Percentiles rank a stretch among this genome's conserved stretches.
phyloP scores from a whole-genome alignment of 345 rosid species.

The Moricandia moricandioides region DNA sequence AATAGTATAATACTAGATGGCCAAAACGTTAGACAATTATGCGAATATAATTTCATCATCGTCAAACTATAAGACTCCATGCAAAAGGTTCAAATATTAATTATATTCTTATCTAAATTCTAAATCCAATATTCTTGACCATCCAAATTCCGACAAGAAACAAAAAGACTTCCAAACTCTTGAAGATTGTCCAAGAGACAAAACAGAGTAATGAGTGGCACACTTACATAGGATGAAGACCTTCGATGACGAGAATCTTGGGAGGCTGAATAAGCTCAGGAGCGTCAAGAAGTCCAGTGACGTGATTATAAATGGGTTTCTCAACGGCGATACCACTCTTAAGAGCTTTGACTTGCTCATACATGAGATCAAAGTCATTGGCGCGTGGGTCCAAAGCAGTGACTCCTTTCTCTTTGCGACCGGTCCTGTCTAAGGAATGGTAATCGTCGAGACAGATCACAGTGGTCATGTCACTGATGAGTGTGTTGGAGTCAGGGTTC shows the following conservation, averaged over 20 bases:
- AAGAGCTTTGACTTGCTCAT: slow-evolving; percentile 86
- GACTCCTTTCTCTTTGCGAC: slow-evolving; percentile 88
- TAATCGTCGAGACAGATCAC: slow-evolving; percentile 94
- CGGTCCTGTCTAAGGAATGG: slow-evolving; percentile 82
- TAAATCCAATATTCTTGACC: slow-evolving; percentile 18
- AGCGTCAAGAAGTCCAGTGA: slow-evolving; percentile 82
- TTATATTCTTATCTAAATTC: neutral
- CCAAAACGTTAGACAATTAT: too few relatives aligned
- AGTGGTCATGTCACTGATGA: slow-evolving; percentile 84
- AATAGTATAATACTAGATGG: too few relatives aligned
- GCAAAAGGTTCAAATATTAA: slow-evolving; percentile 15
- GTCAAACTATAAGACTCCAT: neutral
- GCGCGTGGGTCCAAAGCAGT: slow-evolving; percentile 96
- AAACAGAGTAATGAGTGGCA: slow-evolving; percentile 30
- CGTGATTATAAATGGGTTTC: slow-evolving; percentile 95
- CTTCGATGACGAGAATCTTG: slow-evolving; percentile 96
- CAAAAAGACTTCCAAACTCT: neutral
- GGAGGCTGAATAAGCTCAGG: slow-evolving; percentile 94
- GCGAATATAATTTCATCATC: too few relatives aligned
- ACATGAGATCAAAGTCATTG: slow-evolving; percentile 91
- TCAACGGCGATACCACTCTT: slow-evolving; percentile 74
- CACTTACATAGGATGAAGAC: slow-evolving; percentile 93
- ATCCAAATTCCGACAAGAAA: slow-evolving; percentile 22
- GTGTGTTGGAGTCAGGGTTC: slow-evolving; percentile 94
- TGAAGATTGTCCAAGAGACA: neutral